Base-by-base conservation (phyloP, 148 eudicot genomes). In the Rhododendron griersonianum region DNA sequence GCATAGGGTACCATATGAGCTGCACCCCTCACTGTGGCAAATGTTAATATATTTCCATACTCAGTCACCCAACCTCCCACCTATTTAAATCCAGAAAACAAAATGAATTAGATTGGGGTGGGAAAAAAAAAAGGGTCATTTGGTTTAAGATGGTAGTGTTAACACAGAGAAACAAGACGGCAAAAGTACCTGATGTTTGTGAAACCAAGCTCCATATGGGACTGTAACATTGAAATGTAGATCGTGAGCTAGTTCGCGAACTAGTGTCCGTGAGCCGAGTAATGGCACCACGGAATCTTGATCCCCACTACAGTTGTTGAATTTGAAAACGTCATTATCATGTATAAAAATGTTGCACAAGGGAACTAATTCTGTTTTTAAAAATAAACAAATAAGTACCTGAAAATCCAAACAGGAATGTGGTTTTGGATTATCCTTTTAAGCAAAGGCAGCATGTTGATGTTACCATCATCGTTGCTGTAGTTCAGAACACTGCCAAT, bases 1-100 rank as follows among this genome's bases (percentile, higher is more conserved):
- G 99, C 90, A 87, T 95, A 95, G 6, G 99, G 99, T n/a, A 96
- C 99, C 99, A 96, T 96, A 91, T 95, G 99, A 84, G 99, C 94
- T 71, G 99, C 99, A 53, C 98, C 99, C 83, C 99, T 93, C 35
- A 96, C 99, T 0, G 99, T 96, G 0, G 98, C 98, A 87, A 95
- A 96, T 0, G 98, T 96, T 67, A 95, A 85, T 77, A 92, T n/a
- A 75, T 93, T 90, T 79, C 99, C 99, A 76, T 96, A 96, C 87
- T 96, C 98, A 0, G 95, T 95, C 28, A 85, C 87, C 99, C 99
- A 96, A 1, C 99, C 99, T 91, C 98, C 99, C 59, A 95, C 99
- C 99, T 96, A 86, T 86, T 25, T 21, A 71, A 21, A 81, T 69
- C 57, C 53, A 0, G 25, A 63, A 63, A 7, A 39, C 5, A 13